Evolutionary conservation across 1,284 basidiomycete genomes (phyloP), one percentile per base, ranked within the genome.

Genomic region (Rhizopogon hawkerae): DNA sequence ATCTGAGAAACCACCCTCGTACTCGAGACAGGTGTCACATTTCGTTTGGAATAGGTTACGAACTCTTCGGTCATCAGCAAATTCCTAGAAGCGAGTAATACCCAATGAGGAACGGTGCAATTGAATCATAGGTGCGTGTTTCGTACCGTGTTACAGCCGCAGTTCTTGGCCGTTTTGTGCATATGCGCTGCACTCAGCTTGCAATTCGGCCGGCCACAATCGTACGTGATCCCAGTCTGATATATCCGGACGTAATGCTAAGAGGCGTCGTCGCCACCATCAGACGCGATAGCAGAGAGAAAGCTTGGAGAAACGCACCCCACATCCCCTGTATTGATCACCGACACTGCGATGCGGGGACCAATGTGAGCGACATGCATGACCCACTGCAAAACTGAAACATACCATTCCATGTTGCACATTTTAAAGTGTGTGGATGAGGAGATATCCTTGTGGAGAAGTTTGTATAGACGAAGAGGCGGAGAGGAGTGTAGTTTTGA

Each of bases 321-420:
- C 72, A 57, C 81, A 84, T 41, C 75, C 75, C 66, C 81, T 72
- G 64, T 85, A 81, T 51, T 74, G 76, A 64, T 83, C 81, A 47
- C 81, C 82, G 51, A 70, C 69, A 54, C 81, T 84, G 55, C 36
- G 14, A 23, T 11, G 36, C 23, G 4, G 6, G 3, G 48, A 41
- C 34, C 37, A 36, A 35, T 36, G 52, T 51, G 57, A 48, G 14
- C 23, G 37, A 48, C 24, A 14, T 21, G 24, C 7, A 18, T 2
- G 29, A 48, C 9, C 7, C 16, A 26, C 14, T 2, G 26, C 31
- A 42, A 11, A 18, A 43, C 2, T n/a, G 11, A 18, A 50, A 50
- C 68, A 54, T 46, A 74, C 73, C 70, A 68, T 64, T 75, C 73
- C 62, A 71, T 68, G 54, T 56, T 65, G 48, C 73, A 75, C 73